A percentile compares a stretch with the other conserved stretches of the same genome.
Conservation (phyloP, 495 filamentous ascomycete species). For the Aspergillus bertholletiae region DNA sequence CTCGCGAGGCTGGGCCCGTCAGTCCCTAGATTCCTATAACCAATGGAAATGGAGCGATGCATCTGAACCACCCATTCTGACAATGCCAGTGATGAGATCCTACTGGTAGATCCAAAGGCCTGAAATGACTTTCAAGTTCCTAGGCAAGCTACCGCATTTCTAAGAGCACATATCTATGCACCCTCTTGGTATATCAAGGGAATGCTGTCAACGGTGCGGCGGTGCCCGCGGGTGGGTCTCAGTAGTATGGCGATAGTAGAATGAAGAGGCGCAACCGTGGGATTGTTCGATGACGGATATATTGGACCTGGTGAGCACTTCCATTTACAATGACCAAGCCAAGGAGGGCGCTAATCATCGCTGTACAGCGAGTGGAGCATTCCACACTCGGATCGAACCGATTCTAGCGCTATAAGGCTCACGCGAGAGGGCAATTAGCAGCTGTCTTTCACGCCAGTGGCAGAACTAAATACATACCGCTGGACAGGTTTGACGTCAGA, state of each 20-base stretch:
- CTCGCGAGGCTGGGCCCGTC: conserved; percentile 31
- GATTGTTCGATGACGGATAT: neutral
- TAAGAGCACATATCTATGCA: conserved; percentile 48
- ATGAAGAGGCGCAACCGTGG: neutral
- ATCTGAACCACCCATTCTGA: conserved; percentile 31
- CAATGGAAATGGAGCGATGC: conserved; percentile 45
- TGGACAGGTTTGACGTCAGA: neutral
- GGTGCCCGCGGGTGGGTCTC: conserved; percentile 9
- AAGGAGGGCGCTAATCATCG: no score
- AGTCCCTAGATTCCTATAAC: conserved; percentile 44
- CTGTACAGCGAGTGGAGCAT: no score
- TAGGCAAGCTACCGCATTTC: conserved; percentile 51
- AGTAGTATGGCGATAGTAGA: conserved; percentile 17
- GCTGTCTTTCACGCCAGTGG: no score
- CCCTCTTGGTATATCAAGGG: conserved; percentile 44
- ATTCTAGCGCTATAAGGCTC: no score
- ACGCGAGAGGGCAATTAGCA: no score
- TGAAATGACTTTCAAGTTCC: conserved; percentile 49
- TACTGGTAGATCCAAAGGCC: conserved; percentile 42
- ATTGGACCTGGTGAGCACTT: no score
- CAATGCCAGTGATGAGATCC: no score
- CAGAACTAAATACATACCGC: no score
- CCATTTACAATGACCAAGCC: no score
- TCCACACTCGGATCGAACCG: no score
- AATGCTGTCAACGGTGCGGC: conserved; percentile 33